Base-by-base conservation (phyloP, 1,139 yeast genomes). In the Taiozyma sp. region DNA sequence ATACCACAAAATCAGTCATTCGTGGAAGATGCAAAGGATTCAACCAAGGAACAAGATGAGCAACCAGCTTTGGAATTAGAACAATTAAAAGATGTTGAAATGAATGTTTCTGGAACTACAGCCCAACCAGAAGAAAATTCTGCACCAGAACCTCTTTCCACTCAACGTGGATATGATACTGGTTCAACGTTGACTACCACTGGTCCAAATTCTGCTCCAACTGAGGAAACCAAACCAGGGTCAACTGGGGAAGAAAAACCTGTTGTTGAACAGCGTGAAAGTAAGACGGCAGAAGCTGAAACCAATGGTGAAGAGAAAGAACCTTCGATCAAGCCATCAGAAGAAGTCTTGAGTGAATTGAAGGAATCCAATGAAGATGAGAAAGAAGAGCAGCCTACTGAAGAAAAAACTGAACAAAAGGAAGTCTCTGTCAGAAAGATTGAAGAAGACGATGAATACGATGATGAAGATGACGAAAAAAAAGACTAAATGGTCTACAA, bases 381-480 rank as follows among this genome's bases (percentile, higher is more conserved):
- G 24, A 66, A 65, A 47, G 60, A 62, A 32, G 64, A 62, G 34
- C 26, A 37, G 19, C 26, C 41, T 19, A 61, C 30, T 42, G 62
- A 69, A 34, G 70, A 66, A 43, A 67, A 66, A 44, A 60, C 58
- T 46, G 54, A 59, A 51, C 51, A 64, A 49, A 72, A 73, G 14
- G 93, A 85, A 58, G 83, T 85, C 32, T 89, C 88, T 24, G 81
- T 85, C 65, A 76, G 95, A 62, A 78, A 83, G 58, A 83, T 88
- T 28, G 91, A 85, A 48, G 96, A 87, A 62, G 96, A 88, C 63
- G 91, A 85, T 62, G 80, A 88, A 64, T 88, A 88, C 64, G 96
- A 88, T 64, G 95, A 85, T 52, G 89, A 79, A 41, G 77, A 71
- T 9, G 69, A 64, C 21, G 48, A 42, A 32, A 43, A 46, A 30